Conservation (phyloP, 306 rosid species). For the Ammopiptanthus mongolicus region DNA sequence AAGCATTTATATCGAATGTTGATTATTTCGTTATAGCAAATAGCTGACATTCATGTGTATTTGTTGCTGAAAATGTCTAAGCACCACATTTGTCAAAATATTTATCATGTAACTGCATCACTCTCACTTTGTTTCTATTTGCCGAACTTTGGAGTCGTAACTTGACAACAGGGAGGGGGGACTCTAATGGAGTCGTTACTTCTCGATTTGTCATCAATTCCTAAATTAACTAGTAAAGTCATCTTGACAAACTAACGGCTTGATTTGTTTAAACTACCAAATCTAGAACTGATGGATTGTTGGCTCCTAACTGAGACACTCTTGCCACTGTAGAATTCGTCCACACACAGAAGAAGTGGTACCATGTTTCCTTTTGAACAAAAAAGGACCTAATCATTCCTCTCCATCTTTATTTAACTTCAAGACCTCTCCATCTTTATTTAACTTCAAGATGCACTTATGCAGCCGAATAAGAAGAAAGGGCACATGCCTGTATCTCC, state of each 20-base stretch:
- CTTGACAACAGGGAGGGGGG: constrained; percentile 19
- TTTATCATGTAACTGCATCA: neutral
- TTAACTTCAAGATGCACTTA: constrained; percentile 10
- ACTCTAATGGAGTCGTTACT: constrained; percentile 24
- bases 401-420: constrained; percentile 14
- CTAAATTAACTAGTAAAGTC: constrained; percentile 40
- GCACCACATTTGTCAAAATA: neutral
- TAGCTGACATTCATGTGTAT: neutral
- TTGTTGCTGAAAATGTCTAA: neutral
- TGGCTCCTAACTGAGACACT: constrained; percentile 54
- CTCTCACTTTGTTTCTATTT: neutral
- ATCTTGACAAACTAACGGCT: constrained; percentile 49
- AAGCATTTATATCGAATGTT: constrained; percentile 1
- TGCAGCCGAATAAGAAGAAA: constrained; percentile 6
- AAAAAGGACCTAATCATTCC: constrained; percentile 1
- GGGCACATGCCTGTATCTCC: constrained; percentile 17
- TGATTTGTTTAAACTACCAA: constrained; percentile 30
- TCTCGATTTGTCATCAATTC: constrained; percentile 38
- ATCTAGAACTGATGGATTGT: constrained; percentile 44
- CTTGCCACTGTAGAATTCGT: constrained; percentile 27
- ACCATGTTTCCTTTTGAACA: constrained; percentile 17
- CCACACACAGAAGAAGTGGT: constrained; percentile 40
- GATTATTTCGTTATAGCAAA: neutral
- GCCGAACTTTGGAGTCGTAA: constrained; percentile 37
- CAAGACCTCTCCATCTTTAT: constrained; percentile 21